Evolutionary conservation across 2,329 filamentous ascomycete genomes (phyloP).

Genomic region (Penicillium sp.): DNA sequence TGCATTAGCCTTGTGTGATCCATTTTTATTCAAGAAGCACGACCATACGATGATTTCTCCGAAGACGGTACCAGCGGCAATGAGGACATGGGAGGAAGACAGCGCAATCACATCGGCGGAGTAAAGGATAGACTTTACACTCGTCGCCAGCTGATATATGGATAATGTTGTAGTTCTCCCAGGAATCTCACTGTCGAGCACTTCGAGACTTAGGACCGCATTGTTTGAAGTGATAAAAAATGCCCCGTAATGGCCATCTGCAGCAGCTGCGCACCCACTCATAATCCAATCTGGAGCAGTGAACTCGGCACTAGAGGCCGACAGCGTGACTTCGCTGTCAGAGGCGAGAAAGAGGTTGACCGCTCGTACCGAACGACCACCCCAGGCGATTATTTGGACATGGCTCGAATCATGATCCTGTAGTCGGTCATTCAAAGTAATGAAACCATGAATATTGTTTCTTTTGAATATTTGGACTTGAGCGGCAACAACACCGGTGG

Average conservation of each 20-base stretch:
- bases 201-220: conserved; percentile 60
- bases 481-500: conserved; percentile 28
- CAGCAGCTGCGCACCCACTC: conserved; percentile 52
- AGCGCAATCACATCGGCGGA: conserved; percentile 72
- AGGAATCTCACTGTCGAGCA: conserved; percentile 15
- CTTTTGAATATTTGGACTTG: conserved; percentile 36
- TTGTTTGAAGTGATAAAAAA: conserved; percentile 84
- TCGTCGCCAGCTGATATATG: conserved; percentile 46
- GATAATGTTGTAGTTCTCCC: conserved; percentile 27
- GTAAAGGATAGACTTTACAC: conserved; percentile 78
- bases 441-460: conserved; percentile 42
- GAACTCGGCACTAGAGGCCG: conserved; percentile 41
- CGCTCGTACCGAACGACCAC: conserved; percentile 56
- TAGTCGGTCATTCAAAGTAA: conserved; percentile 24
- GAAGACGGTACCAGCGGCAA: conserved; percentile 89
- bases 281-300: conserved; percentile 73
- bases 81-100: conserved; percentile 59
- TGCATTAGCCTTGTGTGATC: conserved; percentile 17
- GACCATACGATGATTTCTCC: conserved; percentile 92
- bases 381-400: conserved; percentile 61
- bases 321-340: conserved; percentile 28
- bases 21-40: conserved; percentile 46
- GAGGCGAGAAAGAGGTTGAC: conserved; percentile 32
- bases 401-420: conserved; percentile 11
- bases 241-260: conserved; percentile 39